These are phyloP conservation scores for Aureobasidium melanogenum DNA, from an alignment of 2,329 filamentous ascomycete species.

Conservation along the genomic window DNA sequence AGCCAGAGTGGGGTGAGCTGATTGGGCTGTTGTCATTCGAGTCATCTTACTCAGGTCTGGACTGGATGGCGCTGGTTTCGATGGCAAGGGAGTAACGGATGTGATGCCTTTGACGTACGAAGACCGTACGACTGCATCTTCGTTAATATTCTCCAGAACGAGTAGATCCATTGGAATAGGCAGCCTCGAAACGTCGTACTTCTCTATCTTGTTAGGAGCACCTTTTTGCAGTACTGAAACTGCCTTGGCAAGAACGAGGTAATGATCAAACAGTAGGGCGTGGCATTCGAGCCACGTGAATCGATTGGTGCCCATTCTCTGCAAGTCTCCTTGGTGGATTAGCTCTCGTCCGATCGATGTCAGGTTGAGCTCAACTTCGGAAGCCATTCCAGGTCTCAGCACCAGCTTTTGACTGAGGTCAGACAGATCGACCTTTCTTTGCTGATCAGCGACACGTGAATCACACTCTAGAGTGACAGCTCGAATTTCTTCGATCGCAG, in stretches of 20 bases:
- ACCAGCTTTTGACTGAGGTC: constrained; percentile 78
- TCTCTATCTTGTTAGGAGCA: constrained; percentile 63
- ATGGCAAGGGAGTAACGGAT: constrained; percentile 53
- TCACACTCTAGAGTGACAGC: constrained; percentile 85
- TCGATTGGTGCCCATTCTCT: constrained; percentile 77
- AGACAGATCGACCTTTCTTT: constrained; percentile 79
- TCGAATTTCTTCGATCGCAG: constrained; percentile 87
- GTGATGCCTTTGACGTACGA: constrained; percentile 62
- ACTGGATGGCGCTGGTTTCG: constrained; percentile 22
- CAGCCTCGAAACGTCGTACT: constrained; percentile 88
- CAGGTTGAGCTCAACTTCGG: constrained; percentile 72
- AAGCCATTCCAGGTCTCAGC: constrained; percentile 77
- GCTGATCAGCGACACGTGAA: constrained; percentile 81
- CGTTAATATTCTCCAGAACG: constrained; percentile 83
- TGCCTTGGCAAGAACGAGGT: constrained; percentile 79
- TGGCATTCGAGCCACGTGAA: constrained; percentile 94
- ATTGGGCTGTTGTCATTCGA: constrained; percentile 31
- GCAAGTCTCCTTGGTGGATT: constrained; percentile 80
- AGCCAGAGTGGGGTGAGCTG: constrained; percentile 46
- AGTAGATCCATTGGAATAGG: constrained; percentile 95
- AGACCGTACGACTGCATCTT: constrained; percentile 79
- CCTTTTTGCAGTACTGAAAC: constrained; percentile 52
- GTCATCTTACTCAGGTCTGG: constrained; percentile 39
- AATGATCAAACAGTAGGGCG: constrained; percentile 91
- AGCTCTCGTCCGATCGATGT: constrained; percentile 90